phyloP scores from a whole-genome alignment of 371 early-diverging fungal species.

The Umbelopsis sp. region DNA sequence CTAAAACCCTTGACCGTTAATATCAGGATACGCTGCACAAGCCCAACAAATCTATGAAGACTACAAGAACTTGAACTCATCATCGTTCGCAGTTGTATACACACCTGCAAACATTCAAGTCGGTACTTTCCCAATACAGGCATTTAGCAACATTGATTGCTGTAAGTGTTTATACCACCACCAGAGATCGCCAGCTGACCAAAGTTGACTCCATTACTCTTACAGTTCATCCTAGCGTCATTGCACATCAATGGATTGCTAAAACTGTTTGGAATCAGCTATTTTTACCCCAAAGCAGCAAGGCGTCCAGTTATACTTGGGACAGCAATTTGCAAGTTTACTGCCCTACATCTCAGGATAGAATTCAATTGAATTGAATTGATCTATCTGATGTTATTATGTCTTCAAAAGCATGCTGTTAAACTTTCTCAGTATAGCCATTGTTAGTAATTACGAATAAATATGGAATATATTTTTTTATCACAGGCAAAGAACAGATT shows the following conservation, averaged over 20 bases:
- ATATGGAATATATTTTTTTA: too few relatives aligned
- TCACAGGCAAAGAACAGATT: too few relatives aligned
- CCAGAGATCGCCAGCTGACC: too few relatives aligned
- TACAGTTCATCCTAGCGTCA: slow-evolving; percentile 27
- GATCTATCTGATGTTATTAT: background rate
- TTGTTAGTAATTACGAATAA: too few relatives aligned
- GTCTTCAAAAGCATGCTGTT: too few relatives aligned
- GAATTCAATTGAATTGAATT: background rate
- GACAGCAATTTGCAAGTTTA: slow-evolving; percentile 23
- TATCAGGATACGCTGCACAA: slow-evolving; percentile 27
- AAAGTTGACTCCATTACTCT: slow-evolving; percentile 20
- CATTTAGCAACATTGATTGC: slow-evolving; percentile 25
- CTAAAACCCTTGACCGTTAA: background rate
- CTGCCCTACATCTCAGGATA: background rate
- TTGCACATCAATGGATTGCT: slow-evolving; percentile 30
- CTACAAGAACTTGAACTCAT: slow-evolving; percentile 26
- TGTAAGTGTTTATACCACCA: background rate
- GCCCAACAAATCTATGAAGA: slow-evolving; percentile 27
- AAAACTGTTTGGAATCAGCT: slow-evolving; percentile 33
- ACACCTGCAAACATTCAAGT: slow-evolving; percentile 29
- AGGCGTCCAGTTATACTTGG: slow-evolving; percentile 23
- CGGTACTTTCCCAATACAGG: slow-evolving; percentile 28
- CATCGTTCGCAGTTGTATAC: slow-evolving; percentile 34
- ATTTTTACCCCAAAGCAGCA: slow-evolving; percentile 20
- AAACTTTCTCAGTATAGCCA: too few relatives aligned